These are phyloP conservation scores for Metschnikowia colocasiae DNA, from an alignment of 805 yeast genomes.

Conservation along the genomic window DNA sequence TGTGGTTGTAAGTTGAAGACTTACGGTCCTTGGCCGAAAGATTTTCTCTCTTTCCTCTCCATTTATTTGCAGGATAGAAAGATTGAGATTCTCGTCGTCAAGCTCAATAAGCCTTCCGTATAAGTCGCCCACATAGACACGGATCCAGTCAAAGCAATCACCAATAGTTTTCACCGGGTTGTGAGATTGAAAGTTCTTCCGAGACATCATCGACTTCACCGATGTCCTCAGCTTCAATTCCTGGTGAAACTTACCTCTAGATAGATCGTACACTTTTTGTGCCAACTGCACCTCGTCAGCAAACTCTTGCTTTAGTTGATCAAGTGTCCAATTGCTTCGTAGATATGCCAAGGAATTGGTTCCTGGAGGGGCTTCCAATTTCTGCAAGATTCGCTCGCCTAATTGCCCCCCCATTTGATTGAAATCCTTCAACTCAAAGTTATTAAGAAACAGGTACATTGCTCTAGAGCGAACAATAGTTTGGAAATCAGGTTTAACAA, in stretches of 20 bases:
- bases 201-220: conserved; percentile 83
- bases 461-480: conserved; percentile 58
- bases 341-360: conserved; percentile 45
- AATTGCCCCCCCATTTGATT: conserved; percentile 90
- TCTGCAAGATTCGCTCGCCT: conserved; percentile 57
- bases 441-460: conserved; percentile 50
- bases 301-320: conserved; percentile 20
- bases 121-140: conserved; percentile 78
- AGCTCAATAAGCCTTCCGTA: conserved; percentile 66
- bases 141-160: conserved; percentile 75
- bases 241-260: conserved; percentile 57
- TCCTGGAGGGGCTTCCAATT: conserved; percentile 49
- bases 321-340: conserved; percentile 43
- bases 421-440: conserved; percentile 66
- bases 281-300: conserved; percentile 49
- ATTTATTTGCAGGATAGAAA: conserved; percentile 22
- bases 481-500: conserved; percentile 80
- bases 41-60: conserved; percentile 24
- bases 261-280: conserved; percentile 52
- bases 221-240: conserved; percentile 57
- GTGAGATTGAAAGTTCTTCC: conserved; percentile 67
- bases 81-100: conserved; percentile 56
- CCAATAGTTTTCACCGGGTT: conserved; percentile 46
- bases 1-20: conserved; percentile 33
- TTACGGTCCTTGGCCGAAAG: conserved; percentile 54